Conservation (phyloP, 139 green algal genomes). For the Yamagishiella unicocca region DNA sequence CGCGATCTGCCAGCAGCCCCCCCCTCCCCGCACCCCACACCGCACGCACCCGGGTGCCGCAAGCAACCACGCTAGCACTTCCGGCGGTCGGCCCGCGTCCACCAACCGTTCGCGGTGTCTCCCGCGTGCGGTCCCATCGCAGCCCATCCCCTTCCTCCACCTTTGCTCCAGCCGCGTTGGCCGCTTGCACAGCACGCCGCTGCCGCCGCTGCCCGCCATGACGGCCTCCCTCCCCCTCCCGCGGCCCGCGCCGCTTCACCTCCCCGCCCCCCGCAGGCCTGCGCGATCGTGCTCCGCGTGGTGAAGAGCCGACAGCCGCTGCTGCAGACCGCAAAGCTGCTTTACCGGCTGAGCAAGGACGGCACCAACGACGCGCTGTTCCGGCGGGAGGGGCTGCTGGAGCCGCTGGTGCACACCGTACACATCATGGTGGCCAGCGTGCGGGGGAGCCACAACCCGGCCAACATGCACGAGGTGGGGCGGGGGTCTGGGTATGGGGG, state of each 20-base stretch:
- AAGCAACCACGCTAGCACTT: no score
- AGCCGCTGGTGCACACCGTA: constrained; percentile 59
- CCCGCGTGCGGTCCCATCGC: no score
- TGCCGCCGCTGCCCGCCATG: no score
- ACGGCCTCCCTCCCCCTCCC: neutral
- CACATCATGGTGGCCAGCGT: constrained; percentile 58
- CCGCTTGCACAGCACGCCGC: no score
- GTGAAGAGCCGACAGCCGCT: constrained; percentile 56
- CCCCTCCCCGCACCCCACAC: no score
- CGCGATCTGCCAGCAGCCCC: no score
- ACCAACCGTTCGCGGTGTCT: no score
- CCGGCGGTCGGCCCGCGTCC: no score
- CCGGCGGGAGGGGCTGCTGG: constrained; percentile 59
- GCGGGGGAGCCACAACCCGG: constrained; percentile 14
- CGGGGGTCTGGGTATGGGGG: no score
- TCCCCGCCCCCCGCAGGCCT: constrained; percentile 31
- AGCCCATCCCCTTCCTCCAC: no score
- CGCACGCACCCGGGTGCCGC: no score
- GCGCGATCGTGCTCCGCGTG: constrained; percentile 54
- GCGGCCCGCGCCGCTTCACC: neutral
- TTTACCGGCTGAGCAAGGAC: constrained; percentile 67
- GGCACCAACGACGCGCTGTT: constrained; percentile 58
- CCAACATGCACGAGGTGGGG: constrained; percentile 50
- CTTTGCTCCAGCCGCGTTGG: no score
- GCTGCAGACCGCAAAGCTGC: constrained; percentile 62